Evolutionary conservation across 495 filamentous ascomycete species (phyloP).

Genomic region (Pyrenopolyporus hunteri): DNA sequence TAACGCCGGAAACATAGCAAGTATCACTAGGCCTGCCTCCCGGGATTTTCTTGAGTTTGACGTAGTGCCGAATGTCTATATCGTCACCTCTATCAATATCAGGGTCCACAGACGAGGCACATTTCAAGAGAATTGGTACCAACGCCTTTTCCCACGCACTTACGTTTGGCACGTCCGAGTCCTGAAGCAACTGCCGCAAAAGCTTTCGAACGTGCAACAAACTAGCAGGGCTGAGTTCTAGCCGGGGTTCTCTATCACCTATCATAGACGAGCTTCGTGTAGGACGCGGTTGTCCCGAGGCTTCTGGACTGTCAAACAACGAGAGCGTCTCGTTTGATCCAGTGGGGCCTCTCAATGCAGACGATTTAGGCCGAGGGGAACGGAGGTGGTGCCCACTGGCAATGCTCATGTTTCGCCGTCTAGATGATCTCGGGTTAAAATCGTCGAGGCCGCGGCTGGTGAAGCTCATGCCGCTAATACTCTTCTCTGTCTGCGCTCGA

Average conservation of each 20-base stretch:
- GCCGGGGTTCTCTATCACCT: constrained; percentile 71
- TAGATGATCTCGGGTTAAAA: constrained; percentile 62
- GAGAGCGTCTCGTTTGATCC: constrained; percentile 51
- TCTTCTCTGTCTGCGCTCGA: constrained; percentile 70
- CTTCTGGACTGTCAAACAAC: constrained; percentile 44
- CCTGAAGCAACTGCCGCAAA: constrained; percentile 79
- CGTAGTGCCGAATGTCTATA: constrained; percentile 98
- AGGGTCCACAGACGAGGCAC: constrained; percentile 93
- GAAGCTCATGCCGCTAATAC: constrained; percentile 64
- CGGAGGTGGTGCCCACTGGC: constrained; percentile 69
- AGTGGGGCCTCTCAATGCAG: constrained; percentile 48
- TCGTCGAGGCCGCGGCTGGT: constrained; percentile 60
- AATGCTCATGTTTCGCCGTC: constrained; percentile 79
- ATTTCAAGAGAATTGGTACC: constrained; percentile 87
- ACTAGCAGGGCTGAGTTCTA: constrained; percentile 86
- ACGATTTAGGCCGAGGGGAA: constrained; percentile 67
- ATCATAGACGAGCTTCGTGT: constrained; percentile 86
- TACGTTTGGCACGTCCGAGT: constrained; percentile 72
- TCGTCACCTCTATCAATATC: constrained; percentile 87
- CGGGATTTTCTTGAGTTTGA: constrained; percentile 95
- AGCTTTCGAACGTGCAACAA: constrained; percentile 86
- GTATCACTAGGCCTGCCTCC: constrained; percentile 91
- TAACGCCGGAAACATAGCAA: constrained; percentile 90
- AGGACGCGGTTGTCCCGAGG: constrained; percentile 60
- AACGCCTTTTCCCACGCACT: constrained; percentile 89